Evolutionary conservation across 257 asterid genomes (phyloP), one percentile per base, ranked within the genome.

Genomic region (Nicotiana noctiflora): DNA sequence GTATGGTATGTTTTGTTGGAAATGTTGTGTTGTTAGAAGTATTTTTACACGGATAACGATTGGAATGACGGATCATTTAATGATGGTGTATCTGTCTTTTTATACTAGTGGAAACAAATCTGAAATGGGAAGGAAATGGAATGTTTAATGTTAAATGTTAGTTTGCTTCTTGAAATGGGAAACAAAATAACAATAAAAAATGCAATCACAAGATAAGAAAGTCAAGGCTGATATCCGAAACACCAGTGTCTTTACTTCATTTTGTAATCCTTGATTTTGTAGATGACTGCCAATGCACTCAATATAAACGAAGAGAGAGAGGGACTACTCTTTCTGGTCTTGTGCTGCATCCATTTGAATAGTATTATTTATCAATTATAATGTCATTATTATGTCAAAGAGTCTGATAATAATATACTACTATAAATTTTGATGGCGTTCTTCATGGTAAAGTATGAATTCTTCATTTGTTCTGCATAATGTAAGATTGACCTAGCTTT

Each of bases 271-370:
- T 90, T 87, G 90, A 2, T 89, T 87, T 90, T 88, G 86, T 84
- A 93, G 94, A 91, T 93, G 90, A 83, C 88, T 84, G 89, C 84
- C 80, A 86, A 85, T 86, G 37, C 89, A 93, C 91, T 86, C 91
- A 88, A 85, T 79, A 70, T 66, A 84, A 82, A 79, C 18, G 29
- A 25, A 29, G 29, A 37, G 63, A 46, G 80, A 70, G 8, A 2
- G 6, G 0, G 60, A 44, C 40, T 85, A 81, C 80, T 77, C 57
- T 70, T 70, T 70, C 34, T 70, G 77, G 34, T 70, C 59, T 44
- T 70, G 6, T 37, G 57, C 59, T 70, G 59, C 55, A 7, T 70
- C 19, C 34, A 44, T 44, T 19, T 0, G 29, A 37, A 53, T 13
- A 25, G 27, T 25, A 31, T 3, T 51, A 3, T 12, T 51, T 51